Base-by-base conservation (phyloP, 1,284 basidiomycete genomes). In the Sporisorium scitamineum region DNA sequence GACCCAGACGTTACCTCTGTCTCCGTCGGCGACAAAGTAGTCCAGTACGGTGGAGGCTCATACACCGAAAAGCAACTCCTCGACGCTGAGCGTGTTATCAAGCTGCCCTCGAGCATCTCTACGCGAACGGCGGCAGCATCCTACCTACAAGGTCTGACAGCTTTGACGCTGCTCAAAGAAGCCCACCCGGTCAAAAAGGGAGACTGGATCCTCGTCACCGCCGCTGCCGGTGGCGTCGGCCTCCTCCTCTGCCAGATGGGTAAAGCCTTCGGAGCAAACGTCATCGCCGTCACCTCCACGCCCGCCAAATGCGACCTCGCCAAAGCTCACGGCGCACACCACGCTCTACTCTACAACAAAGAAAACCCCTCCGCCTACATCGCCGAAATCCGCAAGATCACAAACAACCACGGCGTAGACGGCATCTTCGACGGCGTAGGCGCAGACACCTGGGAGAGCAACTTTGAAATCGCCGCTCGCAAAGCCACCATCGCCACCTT, bases 361-460 rank as follows among this genome's bases (percentile, higher is more conserved):
- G 54, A 56, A 24, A 51, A 61, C 39, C 60, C 78, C 10, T 56
- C 56, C 2, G 65, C 53, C 11, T 54, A 75, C 44, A 76, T 82
- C 45, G 32, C 58, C n/a, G n/a, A 87, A 88, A 91, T 71, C 59
- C 48, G 41, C 16, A 10, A 5, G n/a, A 87, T 96, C 60, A 95
- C 94, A 0, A 89, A 90, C 56, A 93, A 92, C 2, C 89, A 92
- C 79, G 95, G 95, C 10, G 80, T 81, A 24, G 92, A 94, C 78
- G 95, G 90, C 11, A 89, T 95, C 39, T 97, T 92, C 82, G 95
- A 99, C 85, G 95, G 95, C 47, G 94, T 99, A 26, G 96, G 96
- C 10, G 94, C 74, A 62, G 72, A 78, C 37, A 84, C 83, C 16
- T 82, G 76, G 71, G 82, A 82, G 37, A 89, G 89, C 76, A 89